Base-by-base conservation (phyloP, 192 early-diverging fungal species). In the Rhizophlyctis rosea region DNA sequence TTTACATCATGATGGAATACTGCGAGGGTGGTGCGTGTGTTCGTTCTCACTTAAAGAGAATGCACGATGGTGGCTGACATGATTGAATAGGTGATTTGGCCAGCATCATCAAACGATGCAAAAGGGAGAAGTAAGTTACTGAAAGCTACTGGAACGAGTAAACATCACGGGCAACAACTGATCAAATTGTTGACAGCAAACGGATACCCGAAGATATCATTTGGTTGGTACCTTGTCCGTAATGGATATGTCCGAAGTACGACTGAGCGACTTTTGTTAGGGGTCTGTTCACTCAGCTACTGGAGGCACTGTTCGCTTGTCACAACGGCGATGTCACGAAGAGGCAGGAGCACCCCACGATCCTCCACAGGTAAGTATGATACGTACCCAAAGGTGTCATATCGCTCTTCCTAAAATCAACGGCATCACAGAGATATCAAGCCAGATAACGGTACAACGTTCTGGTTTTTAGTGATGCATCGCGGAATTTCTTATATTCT, bases 1-100 rank as follows among this genome's bases (percentile, higher is more conserved):
- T 90, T 9, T 87, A 89, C 68, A 90, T 90, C 50, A 74, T 89
- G 39, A 90, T 90, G 89, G 79, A 89, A 59, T 87, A 87, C 68
- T 89, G 87, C 59, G 87, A 89, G 67, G 86, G 86, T 34, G 87
- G 84, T 60, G 32, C 24, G 30, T 54, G 23, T 1, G 27, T 25
- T 49, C 25, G 25, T 7, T 18, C 51, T 34, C 13, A 59, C n/a
- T 54, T 21, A 34, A 9, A 23, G 9, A 52, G 50, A 7, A 52
- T 24, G n/a, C 50, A 47, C 39, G 39, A 9, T n/a, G 39, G 9
- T n/a, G 39, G n/a, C 9, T 47, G n/a, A 9, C n/a, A n/a, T 13
- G 9, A n/a, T 47, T 27, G 9, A 23, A 9, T n/a, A 75, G 76
- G 82, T 0, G 87, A 90, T 69, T 72, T 90, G 30, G 77, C 88